Evolutionary conservation across 1,139 yeast species (phyloP).

Genomic region (Taiozyma sp.): DNA sequence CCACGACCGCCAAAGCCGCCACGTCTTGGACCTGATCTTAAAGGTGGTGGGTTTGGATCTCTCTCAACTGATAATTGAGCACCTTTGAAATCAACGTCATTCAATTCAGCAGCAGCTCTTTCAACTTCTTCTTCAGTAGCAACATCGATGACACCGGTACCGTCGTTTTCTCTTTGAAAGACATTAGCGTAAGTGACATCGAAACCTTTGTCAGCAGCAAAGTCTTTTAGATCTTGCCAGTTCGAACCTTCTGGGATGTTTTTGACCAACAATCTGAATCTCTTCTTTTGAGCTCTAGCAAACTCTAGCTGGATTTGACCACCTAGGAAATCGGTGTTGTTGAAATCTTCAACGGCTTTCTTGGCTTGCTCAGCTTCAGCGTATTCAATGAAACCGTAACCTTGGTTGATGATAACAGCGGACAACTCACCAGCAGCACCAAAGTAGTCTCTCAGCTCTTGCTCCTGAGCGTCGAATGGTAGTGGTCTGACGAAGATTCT

Average conservation of each 20-base stretch:
- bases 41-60: constrained; percentile 73
- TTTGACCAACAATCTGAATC: constrained; percentile 62
- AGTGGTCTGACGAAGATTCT: constrained; percentile 50
- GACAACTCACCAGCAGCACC: constrained; percentile 55
- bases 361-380: constrained; percentile 61
- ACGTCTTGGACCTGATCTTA: constrained; percentile 62
- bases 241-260: constrained; percentile 71
- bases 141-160: constrained; percentile 76
- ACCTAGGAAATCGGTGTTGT: constrained; percentile 52
- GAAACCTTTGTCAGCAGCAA: constrained; percentile 62
- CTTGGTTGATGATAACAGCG: constrained; percentile 67
- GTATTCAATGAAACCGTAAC: constrained; percentile 71
- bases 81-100: constrained; percentile 70
- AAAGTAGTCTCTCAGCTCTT: constrained; percentile 64
- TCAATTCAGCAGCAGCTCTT: constrained; percentile 60
- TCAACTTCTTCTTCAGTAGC: constrained; percentile 68
- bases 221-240: constrained; percentile 84
- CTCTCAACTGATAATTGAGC: constrained; percentile 61
- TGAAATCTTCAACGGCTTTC: constrained; percentile 58
- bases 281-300: constrained; percentile 67
- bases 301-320: constrained; percentile 61
- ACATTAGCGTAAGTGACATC: constrained; percentile 72
- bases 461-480: constrained; percentile 39
- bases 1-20: constrained; percentile 39
- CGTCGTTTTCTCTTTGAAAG: constrained; percentile 59